phyloP scores from a whole-genome alignment of 129 eudicot genomes.

The Gnaphalium uliginosum region DNA sequence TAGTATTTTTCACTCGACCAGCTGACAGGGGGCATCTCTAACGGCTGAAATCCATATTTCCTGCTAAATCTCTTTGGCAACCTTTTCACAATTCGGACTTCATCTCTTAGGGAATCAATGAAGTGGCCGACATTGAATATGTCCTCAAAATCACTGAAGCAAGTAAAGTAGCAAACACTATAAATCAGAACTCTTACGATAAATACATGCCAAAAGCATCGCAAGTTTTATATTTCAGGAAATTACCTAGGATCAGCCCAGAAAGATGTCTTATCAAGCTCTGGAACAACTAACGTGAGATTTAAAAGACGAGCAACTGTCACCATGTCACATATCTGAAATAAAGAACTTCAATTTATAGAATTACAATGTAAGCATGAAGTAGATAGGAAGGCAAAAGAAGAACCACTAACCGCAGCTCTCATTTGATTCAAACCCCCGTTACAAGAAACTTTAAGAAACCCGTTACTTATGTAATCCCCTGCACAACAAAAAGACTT shows the following conservation, averaged over 20 bases:
- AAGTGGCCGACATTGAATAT: slow-evolving; percentile 83
- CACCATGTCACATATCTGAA: slow-evolving; percentile 99
- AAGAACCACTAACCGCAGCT: slow-evolving; percentile 75
- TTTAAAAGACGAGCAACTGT: slow-evolving; percentile 88
- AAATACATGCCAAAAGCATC: slow-evolving; percentile 8
- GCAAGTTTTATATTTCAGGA: neutral
- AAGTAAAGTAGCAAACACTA: slow-evolving; percentile 41
- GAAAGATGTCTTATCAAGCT: slow-evolving; percentile 94
- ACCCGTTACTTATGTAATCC: slow-evolving; percentile 88
- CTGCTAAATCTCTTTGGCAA: slow-evolving; percentile 74
- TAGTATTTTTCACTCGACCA: slow-evolving; percentile 95
- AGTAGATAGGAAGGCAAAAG: slow-evolving; percentile 3
- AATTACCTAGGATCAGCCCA: slow-evolving; percentile 95
- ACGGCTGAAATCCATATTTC: slow-evolving; percentile 69
- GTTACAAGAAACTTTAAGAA: slow-evolving; percentile 83
- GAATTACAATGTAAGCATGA: slow-evolving; percentile 15
- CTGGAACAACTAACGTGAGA: slow-evolving; percentile 95
- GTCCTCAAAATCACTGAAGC: slow-evolving; percentile 94
- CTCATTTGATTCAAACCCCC: slow-evolving; percentile 99
- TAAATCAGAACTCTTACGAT: neutral
- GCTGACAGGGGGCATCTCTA: slow-evolving; percentile 93
- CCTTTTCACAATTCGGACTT: slow-evolving; percentile 79
- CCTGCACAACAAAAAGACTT: slow-evolving; percentile 50
- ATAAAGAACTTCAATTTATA: slow-evolving; percentile 17
- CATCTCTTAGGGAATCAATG: slow-evolving; percentile 88